Conservation (phyloP, 2,329 filamentous ascomycete genomes). For the Talaromyces islandicus region DNA sequence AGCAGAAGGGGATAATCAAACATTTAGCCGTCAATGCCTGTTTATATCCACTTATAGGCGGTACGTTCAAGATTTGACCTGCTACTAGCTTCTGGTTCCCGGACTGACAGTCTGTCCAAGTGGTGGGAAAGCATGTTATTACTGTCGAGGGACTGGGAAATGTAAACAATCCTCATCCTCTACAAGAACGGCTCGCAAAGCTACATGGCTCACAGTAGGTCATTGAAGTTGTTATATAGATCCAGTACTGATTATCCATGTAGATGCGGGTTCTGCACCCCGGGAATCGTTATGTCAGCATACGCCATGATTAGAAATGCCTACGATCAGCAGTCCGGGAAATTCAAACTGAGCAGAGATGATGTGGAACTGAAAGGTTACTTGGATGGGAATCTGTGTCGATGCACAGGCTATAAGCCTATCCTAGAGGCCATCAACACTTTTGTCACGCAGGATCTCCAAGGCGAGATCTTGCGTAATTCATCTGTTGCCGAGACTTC, state of each 20-base stretch:
- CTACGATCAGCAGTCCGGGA: constrained; percentile 83
- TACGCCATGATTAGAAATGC: constrained; percentile 75
- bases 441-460: constrained; percentile 57
- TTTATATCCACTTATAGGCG: constrained; percentile 77
- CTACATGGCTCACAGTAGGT: neutral
- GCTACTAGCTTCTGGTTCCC: constrained; percentile 72
- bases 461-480: constrained; percentile 44
- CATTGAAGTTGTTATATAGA: neutral
- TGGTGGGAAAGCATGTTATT: constrained; percentile 97
- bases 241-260: constrained; percentile 65
- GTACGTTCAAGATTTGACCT: constrained; percentile 93
- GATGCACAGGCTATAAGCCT: constrained; percentile 90
- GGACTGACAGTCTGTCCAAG: constrained; percentile 20
- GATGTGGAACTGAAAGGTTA: constrained; percentile 70
- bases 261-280: constrained; percentile 93
- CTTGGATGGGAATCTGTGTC: constrained; percentile 92
- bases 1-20: constrained; percentile 8
- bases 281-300: constrained; percentile 82
- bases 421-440: constrained; percentile 92
- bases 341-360: constrained; percentile 64
- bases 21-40: constrained; percentile 16
- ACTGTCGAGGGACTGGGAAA: constrained; percentile 95
- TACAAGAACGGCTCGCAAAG: constrained; percentile 78
- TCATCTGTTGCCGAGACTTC: constrained; percentile 37
- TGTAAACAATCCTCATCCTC: constrained; percentile 76